Conservation (phyloP, 2,329 filamentous ascomycete genomes). For the Apiospora malaysiana region DNA sequence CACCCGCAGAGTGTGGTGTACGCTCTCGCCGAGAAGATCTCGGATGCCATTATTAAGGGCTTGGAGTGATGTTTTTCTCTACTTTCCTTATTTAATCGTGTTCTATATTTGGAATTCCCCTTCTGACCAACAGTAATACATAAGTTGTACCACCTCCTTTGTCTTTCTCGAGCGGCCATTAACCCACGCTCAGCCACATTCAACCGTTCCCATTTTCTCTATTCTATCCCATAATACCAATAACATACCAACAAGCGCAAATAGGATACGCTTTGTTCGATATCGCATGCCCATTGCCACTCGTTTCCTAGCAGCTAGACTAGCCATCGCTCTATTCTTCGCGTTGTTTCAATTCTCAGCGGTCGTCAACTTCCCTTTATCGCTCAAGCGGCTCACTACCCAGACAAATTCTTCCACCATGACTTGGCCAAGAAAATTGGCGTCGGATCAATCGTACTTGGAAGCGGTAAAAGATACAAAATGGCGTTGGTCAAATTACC, state of each 20-base stretch:
- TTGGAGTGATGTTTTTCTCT: neutral
- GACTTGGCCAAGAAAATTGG: neutral
- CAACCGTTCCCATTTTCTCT: neutral
- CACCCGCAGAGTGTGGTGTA: conserved; percentile 25
- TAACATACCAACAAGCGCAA: neutral
- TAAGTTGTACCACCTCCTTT: neutral
- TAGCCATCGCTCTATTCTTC: neutral
- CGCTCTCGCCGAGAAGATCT: conserved; percentile 25
- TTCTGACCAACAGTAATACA: neutral
- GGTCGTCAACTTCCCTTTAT: neutral
- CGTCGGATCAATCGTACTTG: neutral
- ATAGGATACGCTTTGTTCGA: neutral
- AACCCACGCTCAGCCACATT: neutral
- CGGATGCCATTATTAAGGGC: conserved; percentile 19
- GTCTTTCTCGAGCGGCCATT: neutral
- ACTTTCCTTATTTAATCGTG: neutral
- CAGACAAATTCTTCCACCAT: neutral
- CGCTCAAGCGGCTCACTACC: neutral
- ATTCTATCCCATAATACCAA: neutral
- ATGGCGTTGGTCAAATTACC: neutral
- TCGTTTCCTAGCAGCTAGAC: neutral
- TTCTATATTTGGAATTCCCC: neutral
- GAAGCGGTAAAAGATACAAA: neutral
- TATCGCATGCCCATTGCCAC: neutral
- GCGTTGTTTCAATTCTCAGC: neutral